Base-by-base conservation (phyloP, 108 stramenopile species). In the Fistulifera solaris region DNA sequence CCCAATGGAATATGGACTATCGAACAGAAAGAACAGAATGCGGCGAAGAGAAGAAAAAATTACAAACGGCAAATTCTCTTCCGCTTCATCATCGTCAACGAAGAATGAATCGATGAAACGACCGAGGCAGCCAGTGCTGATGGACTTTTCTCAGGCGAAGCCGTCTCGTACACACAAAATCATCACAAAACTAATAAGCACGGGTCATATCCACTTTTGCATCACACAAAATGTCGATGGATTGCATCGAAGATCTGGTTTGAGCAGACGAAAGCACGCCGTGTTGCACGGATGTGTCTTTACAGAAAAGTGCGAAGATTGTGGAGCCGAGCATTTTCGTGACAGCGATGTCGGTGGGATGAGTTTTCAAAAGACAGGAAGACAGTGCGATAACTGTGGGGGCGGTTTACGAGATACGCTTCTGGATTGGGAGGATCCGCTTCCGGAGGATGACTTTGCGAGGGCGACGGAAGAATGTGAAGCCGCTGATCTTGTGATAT, bases 181-280 rank as follows among this genome's bases (percentile, higher is more conserved):
- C 38, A 56, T 94, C 25, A 71, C 84, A 17, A 56, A 65, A 35
- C 48, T 94, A 42, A 53, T 60, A 13, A n/a, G 40, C 16, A 26
- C 56, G 11, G 64, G 61, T 8, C 61, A 53, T 4, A n/a, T 74
- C 17, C 67, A 69, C 38, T 83, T 76, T 54, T 52, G 68, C 52
- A 66, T 89, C 27, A 94, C 93, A 4, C 93, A 94, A 70, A 94
- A 94, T 63, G 84, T 94, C 14, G 93, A 94, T 63, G 89, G 93
- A 11, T 70, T 94, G 11, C 93, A 94, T 65, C 61, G 72, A 11
- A 78, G 88, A 58, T 70, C 81, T 0, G 76, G 82, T 31, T 52
- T 94, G 14, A 69, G 72, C 2, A 69, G 88, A 22, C 31, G 69
- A n/a, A 27, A 73, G 27, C 71, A 78, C 24, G 69, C 78, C 12